Evolutionary conservation across 1,284 basidiomycete species (phyloP).

Genomic region (Ceratobasidium sp.): DNA sequence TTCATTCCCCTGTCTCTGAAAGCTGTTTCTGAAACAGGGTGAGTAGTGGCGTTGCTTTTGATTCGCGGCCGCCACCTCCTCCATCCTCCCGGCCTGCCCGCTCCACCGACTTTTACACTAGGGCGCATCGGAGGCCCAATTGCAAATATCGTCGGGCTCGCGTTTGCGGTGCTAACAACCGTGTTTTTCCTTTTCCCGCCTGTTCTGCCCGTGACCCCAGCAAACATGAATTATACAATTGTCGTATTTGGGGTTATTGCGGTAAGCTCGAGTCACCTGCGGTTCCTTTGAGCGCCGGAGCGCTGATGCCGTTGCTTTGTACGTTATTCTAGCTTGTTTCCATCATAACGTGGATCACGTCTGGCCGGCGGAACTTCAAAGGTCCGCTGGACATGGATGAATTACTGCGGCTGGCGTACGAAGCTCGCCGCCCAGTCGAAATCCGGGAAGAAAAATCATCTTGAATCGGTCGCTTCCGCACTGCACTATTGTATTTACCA

Average conservation of each 20-base stretch:
- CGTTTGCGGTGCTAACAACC: conserved; percentile 57
- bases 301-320: conserved; percentile 20
- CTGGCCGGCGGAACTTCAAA: conserved; percentile 55
- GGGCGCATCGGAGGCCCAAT: conserved; percentile 53
- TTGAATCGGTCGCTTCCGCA: conserved; percentile 2
- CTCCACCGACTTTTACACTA: conserved; percentile 52
- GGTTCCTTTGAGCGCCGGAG: neutral
- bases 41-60: conserved; percentile 54
- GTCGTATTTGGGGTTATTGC: conserved; percentile 53
- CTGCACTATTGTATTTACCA: neutral
- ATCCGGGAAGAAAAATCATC: conserved; percentile 14
- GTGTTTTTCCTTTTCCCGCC: conserved; percentile 63
- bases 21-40: conserved; percentile 7
- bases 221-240: conserved; percentile 59
- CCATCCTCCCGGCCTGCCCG: conserved; percentile 39
- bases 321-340: conserved; percentile 51
- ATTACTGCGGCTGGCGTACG: conserved; percentile 29
- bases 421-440: conserved; percentile 13
- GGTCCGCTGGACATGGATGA: conserved; percentile 56
- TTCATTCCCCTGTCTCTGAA: conserved; percentile 19
- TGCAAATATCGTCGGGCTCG: conserved; percentile 56
- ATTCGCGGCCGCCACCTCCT: conserved; percentile 56
- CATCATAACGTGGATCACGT: conserved; percentile 54
- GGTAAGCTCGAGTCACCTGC: conserved; percentile 47
- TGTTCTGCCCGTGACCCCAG: conserved; percentile 55